phyloP scores from a whole-genome alignment of 1,284 basidiomycete genomes.

The Testicularia cyperi region DNA sequence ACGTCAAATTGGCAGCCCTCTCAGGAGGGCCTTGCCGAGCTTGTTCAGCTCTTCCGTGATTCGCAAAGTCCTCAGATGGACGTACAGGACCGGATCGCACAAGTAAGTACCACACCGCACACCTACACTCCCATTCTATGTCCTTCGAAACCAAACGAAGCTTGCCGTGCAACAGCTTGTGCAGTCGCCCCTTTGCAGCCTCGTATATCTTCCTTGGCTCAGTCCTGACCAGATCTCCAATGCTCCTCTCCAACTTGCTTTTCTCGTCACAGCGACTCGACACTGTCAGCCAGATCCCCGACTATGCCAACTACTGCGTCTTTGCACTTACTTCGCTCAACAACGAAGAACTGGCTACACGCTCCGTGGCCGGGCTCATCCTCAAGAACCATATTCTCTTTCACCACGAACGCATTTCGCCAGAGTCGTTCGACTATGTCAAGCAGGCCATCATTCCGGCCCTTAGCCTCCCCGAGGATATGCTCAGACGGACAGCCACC shows the following conservation, averaged over 20 bases:
- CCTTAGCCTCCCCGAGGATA: slow-evolving; percentile 48
- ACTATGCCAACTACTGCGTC: slow-evolving; percentile 90
- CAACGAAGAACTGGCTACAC: slow-evolving; percentile 82
- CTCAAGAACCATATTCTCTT: slow-evolving; percentile 82
- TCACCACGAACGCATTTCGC: slow-evolving; percentile 46
- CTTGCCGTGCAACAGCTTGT: too few relatives aligned
- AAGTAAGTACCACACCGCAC: slow-evolving; percentile 15
- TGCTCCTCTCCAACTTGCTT: not conserved
- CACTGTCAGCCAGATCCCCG: slow-evolving; percentile 49
- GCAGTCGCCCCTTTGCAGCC: too few relatives aligned
- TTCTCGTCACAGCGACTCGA: slow-evolving; percentile 42
- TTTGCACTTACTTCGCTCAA: slow-evolving; percentile 81
- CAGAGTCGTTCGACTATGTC: slow-evolving; percentile 54
- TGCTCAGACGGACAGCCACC: slow-evolving; percentile 57
- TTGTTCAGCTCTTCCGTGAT: slow-evolving; percentile 53
- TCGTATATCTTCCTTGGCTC: too few relatives aligned
- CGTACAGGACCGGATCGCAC: slow-evolving; percentile 49
- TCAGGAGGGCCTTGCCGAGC: slow-evolving; percentile 49
- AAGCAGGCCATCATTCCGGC: slow-evolving; percentile 56
- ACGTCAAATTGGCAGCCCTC: slow-evolving; percentile 48
- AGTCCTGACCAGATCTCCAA: too few relatives aligned
- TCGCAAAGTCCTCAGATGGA: slow-evolving; percentile 50
- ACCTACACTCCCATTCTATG: not conserved
- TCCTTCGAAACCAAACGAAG: too few relatives aligned
- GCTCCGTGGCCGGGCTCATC: slow-evolving; percentile 91